Conservation (phyloP, 225 moss, liverwort and hornwort genomes). For the Neckera pumila region DNA sequence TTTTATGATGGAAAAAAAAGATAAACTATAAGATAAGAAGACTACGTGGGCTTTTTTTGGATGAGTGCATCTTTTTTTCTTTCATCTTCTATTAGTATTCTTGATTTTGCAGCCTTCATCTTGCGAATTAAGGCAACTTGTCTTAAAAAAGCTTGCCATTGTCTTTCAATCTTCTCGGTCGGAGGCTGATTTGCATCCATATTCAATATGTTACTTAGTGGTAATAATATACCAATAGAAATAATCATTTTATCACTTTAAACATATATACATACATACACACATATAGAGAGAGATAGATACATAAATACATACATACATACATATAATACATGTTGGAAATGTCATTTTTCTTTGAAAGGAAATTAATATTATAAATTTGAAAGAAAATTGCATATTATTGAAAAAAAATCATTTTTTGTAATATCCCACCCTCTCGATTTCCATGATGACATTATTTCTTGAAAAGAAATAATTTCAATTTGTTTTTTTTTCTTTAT, state of each 20-base stretch:
- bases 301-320: too few species aligned
- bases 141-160: conserved; percentile 20
- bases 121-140: not conserved
- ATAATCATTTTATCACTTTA: not conserved
- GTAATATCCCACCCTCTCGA: too few species aligned
- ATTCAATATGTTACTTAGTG: not conserved
- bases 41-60: conserved; percentile 19
- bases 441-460: too few species aligned
- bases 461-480: too few species aligned
- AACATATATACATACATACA: too few species aligned
- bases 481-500: too few species aligned
- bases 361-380: not conserved
- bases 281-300: too few species aligned
- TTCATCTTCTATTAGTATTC: not conserved
- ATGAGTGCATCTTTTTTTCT: not conserved
- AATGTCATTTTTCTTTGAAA: not conserved
- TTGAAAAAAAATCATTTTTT: not conserved
- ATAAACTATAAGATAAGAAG: not conserved
- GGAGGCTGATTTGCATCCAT: not conserved
- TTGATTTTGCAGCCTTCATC: not conserved
- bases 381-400: not conserved
- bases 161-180: conserved; percentile 8
- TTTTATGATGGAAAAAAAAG: not conserved
- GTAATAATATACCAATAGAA: too few species aligned
- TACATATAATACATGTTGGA: not conserved